These are phyloP conservation scores for Tylopilus sp. DNA, from an alignment of 768 basidiomycete species.

Conservation along the genomic window DNA sequence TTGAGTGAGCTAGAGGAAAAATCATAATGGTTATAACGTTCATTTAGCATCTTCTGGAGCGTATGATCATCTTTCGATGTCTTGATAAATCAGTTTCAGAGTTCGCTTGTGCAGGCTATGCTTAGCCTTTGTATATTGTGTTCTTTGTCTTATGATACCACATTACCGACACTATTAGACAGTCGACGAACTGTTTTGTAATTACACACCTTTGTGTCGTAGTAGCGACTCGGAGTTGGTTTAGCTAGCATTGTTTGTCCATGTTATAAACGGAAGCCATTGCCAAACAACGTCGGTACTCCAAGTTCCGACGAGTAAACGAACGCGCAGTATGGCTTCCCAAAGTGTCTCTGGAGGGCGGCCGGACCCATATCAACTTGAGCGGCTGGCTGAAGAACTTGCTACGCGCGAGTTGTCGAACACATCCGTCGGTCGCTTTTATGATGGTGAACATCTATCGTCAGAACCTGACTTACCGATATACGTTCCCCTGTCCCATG, in stretches of 20 bases:
- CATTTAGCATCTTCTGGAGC: background rate
- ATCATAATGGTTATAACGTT: constrained; percentile 10
- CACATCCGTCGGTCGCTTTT: constrained; percentile 5
- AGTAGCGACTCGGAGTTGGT: too few species aligned
- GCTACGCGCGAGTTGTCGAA: constrained; percentile 46
- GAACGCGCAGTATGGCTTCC: constrained; percentile 13
- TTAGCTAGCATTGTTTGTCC: constrained; percentile 12
- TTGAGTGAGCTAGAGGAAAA: constrained; percentile 71
- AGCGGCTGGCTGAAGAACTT: constrained; percentile 72
- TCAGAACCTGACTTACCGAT: constrained; percentile 51
- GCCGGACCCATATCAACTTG: constrained; percentile 62
- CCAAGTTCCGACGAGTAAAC: background rate
- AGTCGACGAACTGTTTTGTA: too few species aligned
- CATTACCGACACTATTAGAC: background rate
- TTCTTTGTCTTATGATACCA: background rate
- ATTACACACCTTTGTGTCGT: too few species aligned
- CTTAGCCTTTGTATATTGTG: too few species aligned
- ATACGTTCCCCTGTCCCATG: constrained; percentile 73
- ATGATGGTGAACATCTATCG: constrained; percentile 7
- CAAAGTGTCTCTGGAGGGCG: constrained; percentile 10
- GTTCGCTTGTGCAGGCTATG: background rate
- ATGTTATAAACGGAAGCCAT: constrained; percentile 24
- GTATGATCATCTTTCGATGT: background rate
- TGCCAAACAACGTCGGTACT: constrained; percentile 19
- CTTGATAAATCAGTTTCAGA: background rate